Base-by-base conservation (phyloP, 2,329 filamentous ascomycete species). In the Pseudopithomyces chartarum region DNA sequence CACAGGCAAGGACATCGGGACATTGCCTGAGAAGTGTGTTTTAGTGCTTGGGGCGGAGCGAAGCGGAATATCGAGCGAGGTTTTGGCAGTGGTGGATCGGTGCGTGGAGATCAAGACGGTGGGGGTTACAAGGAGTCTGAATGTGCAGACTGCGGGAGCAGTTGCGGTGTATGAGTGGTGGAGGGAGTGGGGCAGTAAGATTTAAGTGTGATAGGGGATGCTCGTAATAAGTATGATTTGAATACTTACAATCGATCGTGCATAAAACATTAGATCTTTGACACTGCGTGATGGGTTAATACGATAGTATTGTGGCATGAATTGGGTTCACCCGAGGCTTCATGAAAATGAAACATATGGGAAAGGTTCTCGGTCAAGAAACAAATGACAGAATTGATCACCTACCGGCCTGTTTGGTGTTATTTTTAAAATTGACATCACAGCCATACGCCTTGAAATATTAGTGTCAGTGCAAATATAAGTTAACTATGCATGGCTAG, bases 131-230 rank as follows among this genome's bases (percentile, higher is more conserved):
- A 75, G 82, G 62, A 83, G 81, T 65, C 69, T 84, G 71, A 84
- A 84, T 68, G 82, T 84, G 58, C 82, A 84, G 71, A 84, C 81
- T 22, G 82, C 81, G 12, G 80, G 79, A 13, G 80, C 76, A 0
- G 79, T 82, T 54, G 81, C 82, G 43, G 62, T 83, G 36, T 83
- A 78, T 66, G 82, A 84, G 66, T 83, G 79, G 71, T 76, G 75
- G 67, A 77, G 80, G 60, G 78, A 81, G 62, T 76, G 73, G 73
- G 64, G 63, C 20, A 47, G 58, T 6, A 59, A 60, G 48, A 20
- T n/a, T 7, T 57, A 15, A 33, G 8, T 15, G 13, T 43, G 10
- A 11, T 15, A 20, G 13, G 13, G 19, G 38, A 20, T 19, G 17
- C 8, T n/a, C n/a, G n/a, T n/a, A n/a, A n/a, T n/a, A n/a, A 13